Conservation (phyloP, 805 yeast genomes). For the Kuraishia borneana region DNA sequence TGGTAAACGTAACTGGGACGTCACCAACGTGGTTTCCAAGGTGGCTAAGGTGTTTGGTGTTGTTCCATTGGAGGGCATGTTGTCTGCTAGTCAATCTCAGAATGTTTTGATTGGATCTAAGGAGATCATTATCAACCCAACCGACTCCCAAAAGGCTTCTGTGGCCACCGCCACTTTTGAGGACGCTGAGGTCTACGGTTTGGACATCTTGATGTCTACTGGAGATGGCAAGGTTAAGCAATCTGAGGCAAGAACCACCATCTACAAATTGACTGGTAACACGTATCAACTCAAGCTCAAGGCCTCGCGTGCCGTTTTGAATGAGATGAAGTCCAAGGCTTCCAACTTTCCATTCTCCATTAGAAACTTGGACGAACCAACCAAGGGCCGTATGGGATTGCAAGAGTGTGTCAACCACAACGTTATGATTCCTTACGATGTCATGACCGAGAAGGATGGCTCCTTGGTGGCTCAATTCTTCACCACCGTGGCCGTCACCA, state of each 20-base stretch:
- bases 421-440: conserved; percentile 57
- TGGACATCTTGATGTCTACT: conserved; percentile 58
- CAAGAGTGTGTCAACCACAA: conserved; percentile 62
- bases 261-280: conserved; percentile 63
- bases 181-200: conserved; percentile 69
- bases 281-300: conserved; percentile 60
- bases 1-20: conserved; percentile 65
- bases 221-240: conserved; percentile 54
- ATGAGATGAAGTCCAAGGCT: conserved; percentile 57
- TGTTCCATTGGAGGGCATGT: conserved; percentile 65
- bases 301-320: conserved; percentile 54
- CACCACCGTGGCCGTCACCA: conserved; percentile 67
- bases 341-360: conserved; percentile 62
- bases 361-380: conserved; percentile 54
- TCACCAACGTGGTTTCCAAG: conserved; percentile 52
- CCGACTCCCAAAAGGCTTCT: conserved; percentile 50
- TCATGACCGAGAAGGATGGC: conserved; percentile 55
- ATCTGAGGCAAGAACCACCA: conserved; percentile 45
- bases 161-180: conserved; percentile 57
- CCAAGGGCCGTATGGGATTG: conserved; percentile 64
- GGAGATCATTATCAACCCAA: conserved; percentile 67
- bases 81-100: conserved; percentile 58
- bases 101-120: conserved; percentile 64
- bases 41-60: conserved; percentile 51
- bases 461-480: conserved; percentile 60